Conservation (phyloP, 2,329 filamentous ascomycete species). For the Pseudocercospora vitis region DNA sequence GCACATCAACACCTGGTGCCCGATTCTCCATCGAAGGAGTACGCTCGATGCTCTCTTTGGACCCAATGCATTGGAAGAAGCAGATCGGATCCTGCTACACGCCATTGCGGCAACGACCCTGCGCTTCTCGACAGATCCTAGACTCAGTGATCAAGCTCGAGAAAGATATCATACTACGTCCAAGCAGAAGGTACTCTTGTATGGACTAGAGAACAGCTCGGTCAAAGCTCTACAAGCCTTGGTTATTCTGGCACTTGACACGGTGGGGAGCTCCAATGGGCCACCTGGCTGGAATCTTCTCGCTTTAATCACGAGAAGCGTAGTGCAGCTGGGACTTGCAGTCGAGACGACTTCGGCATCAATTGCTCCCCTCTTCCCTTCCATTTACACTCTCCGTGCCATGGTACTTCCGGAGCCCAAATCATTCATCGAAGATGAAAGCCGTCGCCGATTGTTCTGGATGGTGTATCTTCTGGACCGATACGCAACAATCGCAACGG, state of each 20-base stretch:
- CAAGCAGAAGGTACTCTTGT: constrained; percentile 82
- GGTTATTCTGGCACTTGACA: constrained; percentile 80
- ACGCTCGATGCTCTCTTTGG: constrained; percentile 80
- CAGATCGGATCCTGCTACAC: constrained; percentile 78
- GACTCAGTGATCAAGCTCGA: constrained; percentile 71
- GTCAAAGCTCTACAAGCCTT: constrained; percentile 85
- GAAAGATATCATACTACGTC: constrained; percentile 75
- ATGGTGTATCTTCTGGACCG: constrained; percentile 89
- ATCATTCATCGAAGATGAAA: constrained; percentile 88
- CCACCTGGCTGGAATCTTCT: constrained; percentile 91
- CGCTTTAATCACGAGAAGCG: constrained; percentile 81
- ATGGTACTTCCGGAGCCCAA: constrained; percentile 80
- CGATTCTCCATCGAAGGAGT: constrained; percentile 80
- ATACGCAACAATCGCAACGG: constrained; percentile 86
- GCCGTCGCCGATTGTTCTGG: constrained; percentile 82
- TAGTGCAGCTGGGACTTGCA: constrained; percentile 82
- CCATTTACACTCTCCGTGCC: constrained; percentile 84
- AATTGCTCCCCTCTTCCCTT: constrained; percentile 74
- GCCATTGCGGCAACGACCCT: constrained; percentile 87
- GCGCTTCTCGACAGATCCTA: constrained; percentile 74
- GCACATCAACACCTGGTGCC: constrained; percentile 70
- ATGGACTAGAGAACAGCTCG: constrained; percentile 85
- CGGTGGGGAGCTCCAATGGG: constrained; percentile 83
- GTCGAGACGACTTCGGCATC: constrained; percentile 79
- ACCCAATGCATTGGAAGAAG: constrained; percentile 71